These are phyloP conservation scores for Asparagopsis taxiformis DNA, from an alignment of 31 red algal genomes.

Conservation along the genomic window DNA sequence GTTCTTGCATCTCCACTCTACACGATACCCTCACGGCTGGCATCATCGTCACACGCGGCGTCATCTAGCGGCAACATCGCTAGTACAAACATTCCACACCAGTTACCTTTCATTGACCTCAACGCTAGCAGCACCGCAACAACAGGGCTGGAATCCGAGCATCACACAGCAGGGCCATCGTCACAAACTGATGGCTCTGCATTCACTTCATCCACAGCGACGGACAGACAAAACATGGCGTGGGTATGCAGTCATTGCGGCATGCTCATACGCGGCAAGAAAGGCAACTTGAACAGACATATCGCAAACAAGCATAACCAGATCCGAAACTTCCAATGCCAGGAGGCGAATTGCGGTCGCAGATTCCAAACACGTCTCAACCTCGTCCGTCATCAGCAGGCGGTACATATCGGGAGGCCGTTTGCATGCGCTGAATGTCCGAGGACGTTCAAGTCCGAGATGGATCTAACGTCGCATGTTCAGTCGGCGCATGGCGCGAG, in stretches of 20 bases:
- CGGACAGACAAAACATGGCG: conserved; percentile 5
- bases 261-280: conserved; percentile 44
- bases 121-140: neutral
- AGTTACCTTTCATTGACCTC: neutral
- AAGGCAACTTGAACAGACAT: conserved; percentile 54
- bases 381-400: conserved; percentile 57
- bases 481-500: conserved; percentile 29
- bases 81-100: no score
- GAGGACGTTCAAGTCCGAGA: conserved; percentile 32
- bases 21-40: neutral
- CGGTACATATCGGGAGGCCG: conserved; percentile 53
- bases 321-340: conserved; percentile 39
- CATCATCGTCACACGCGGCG: neutral
- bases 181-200: neutral
- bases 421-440: conserved; percentile 29
- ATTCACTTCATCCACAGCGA: neutral
- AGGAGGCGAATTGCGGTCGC: conserved; percentile 26
- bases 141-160: neutral
- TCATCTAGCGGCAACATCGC: neutral
- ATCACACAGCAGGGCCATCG: neutral
- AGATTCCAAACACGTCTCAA: conserved; percentile 57
- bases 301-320: conserved; percentile 64
- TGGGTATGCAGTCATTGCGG: conserved; percentile 48
- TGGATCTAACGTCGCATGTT: conserved; percentile 25
- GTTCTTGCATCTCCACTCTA: no score